These are phyloP conservation scores for Candida sakaeoensis DNA, from an alignment of 805 yeast genomes.

Conservation along the genomic window DNA sequence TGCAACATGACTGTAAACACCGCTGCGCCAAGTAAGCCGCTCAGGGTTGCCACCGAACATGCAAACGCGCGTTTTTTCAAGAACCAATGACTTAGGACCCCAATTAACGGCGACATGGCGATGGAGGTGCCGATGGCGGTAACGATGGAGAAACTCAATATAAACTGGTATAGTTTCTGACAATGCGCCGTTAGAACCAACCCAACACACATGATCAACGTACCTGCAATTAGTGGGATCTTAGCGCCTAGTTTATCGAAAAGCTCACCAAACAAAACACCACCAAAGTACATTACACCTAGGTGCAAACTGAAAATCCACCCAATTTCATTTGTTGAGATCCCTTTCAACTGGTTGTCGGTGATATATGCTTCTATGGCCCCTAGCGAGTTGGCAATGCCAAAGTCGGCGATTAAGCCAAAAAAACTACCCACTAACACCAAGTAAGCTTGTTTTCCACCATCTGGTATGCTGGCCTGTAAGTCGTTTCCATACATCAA, in stretches of 20 bases:
- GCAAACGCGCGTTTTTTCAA: slow-evolving; percentile 23
- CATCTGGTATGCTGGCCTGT: slow-evolving; percentile 27
- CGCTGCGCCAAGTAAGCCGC: slow-evolving; percentile 29
- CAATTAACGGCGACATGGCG: slow-evolving; percentile 27
- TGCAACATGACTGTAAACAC: slow-evolving; percentile 24
- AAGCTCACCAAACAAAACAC: slow-evolving; percentile 26
- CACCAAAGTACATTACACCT: slow-evolving; percentile 27
- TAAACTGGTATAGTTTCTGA: slow-evolving; percentile 22
- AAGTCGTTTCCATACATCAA: slow-evolving; percentile 19
- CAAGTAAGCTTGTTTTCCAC: slow-evolving; percentile 23
- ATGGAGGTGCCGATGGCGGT: slow-evolving; percentile 27
- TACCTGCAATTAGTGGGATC: slow-evolving; percentile 19
- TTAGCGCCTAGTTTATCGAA: slow-evolving; percentile 25
- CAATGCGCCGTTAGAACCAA: slow-evolving; percentile 23
- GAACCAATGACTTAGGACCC: slow-evolving; percentile 27
- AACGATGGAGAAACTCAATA: slow-evolving; percentile 22
- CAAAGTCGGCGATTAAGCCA: slow-evolving; percentile 26
- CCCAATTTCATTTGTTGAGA: slow-evolving; percentile 20
- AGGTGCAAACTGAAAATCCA: slow-evolving; percentile 32
- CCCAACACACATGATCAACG: slow-evolving; percentile 20
- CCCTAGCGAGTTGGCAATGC: slow-evolving; percentile 27
- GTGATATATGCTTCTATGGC: slow-evolving; percentile 26
- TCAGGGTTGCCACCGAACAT: slow-evolving; percentile 25
- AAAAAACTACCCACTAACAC: slow-evolving; percentile 25
- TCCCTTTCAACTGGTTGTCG: slow-evolving; percentile 17